phyloP scores from a whole-genome alignment of 805 yeast species.

The Suhomyces sp. region DNA sequence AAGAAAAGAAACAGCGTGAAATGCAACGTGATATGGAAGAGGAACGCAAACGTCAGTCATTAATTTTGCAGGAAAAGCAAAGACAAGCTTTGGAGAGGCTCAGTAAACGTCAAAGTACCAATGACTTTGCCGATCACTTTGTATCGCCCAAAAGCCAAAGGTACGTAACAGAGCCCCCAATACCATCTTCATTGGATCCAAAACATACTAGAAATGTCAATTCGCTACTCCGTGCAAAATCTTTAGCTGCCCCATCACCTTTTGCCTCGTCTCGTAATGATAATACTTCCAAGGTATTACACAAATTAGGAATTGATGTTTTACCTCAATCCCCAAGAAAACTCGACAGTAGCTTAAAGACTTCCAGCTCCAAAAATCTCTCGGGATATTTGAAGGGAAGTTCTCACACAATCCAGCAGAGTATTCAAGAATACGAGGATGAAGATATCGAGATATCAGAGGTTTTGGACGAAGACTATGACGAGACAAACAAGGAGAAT shows the following conservation, averaged over 20 bases:
- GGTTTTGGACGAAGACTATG: conserved; percentile 3
- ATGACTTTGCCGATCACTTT: conserved; percentile 14
- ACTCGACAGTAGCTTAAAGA: conserved; percentile 25
- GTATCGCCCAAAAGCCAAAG: conserved; percentile 10
- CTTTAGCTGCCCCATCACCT: conserved; percentile 29
- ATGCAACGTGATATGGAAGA: conserved; percentile 14
- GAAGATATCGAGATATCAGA: not conserved
- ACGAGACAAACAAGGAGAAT: conserved; percentile 14
- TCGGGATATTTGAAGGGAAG: conserved; percentile 12
- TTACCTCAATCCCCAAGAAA: conserved; percentile 11
- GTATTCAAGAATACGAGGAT: not conserved
- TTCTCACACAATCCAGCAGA: not conserved
- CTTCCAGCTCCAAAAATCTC: conserved; percentile 36
- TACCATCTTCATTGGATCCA: conserved; percentile 37
- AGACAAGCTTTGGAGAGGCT: conserved; percentile 26
- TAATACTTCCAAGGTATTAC: conserved; percentile 32
- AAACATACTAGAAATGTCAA: conserved; percentile 16
- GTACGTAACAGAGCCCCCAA: conserved; percentile 25
- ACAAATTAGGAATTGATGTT: conserved; percentile 36
- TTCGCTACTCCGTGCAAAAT: conserved; percentile 36
- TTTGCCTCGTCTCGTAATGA: conserved; percentile 20
- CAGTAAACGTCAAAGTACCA: conserved; percentile 14
- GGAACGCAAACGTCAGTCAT: conserved; percentile 20
- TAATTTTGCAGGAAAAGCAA: conserved; percentile 25
- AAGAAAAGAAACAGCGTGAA: conserved; percentile 17